Percentiles rank a stretch among this genome's conserved stretches.
Evolutionary conservation across 768 basidiomycete genomes (phyloP).

Genomic region (Boletales sp.): DNA sequence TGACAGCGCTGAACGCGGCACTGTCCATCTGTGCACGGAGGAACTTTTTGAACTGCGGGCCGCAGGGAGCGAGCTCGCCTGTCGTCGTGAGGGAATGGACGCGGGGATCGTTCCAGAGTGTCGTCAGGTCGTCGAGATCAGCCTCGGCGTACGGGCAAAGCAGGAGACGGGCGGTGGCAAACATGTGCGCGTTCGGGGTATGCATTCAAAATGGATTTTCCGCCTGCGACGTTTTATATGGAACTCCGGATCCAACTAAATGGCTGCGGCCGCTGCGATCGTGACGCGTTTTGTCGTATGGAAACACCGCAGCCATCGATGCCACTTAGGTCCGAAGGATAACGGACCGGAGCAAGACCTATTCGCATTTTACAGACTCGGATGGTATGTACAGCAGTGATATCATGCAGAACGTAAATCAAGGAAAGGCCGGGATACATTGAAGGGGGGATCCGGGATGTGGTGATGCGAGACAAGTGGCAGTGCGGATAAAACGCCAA

Average conservation of each 20-base stretch:
- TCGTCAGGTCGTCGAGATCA: constrained; percentile 30
- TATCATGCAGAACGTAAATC: not conserved
- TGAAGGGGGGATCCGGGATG: not conserved
- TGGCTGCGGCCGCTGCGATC: constrained; percentile 18
- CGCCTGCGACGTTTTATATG: not conserved
- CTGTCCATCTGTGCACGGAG: constrained; percentile 21
- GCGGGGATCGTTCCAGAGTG: constrained; percentile 29
- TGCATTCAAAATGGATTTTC: too few species aligned
- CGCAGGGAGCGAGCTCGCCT: constrained; percentile 10
- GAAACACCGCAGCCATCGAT: constrained; percentile 1
- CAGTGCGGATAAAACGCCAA: not conserved
- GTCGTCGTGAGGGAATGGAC: constrained; percentile 21
- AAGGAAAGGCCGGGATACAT: too few species aligned
- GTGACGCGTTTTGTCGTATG: too few species aligned
- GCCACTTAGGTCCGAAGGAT: not conserved
- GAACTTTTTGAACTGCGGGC: constrained; percentile 14
- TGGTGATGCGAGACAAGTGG: not conserved
- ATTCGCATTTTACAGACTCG: not conserved
- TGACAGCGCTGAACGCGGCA: constrained; percentile 27
- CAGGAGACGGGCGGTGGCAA: constrained; percentile 31
- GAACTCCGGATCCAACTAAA: too few species aligned
- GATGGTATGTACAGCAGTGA: not conserved
- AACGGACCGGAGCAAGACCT: not conserved
- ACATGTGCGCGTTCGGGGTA: constrained; percentile 10
- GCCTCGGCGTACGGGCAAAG: constrained; percentile 31